Base-by-base conservation (phyloP, 1,139 yeast species). In the Debaryomyces udenii region DNA sequence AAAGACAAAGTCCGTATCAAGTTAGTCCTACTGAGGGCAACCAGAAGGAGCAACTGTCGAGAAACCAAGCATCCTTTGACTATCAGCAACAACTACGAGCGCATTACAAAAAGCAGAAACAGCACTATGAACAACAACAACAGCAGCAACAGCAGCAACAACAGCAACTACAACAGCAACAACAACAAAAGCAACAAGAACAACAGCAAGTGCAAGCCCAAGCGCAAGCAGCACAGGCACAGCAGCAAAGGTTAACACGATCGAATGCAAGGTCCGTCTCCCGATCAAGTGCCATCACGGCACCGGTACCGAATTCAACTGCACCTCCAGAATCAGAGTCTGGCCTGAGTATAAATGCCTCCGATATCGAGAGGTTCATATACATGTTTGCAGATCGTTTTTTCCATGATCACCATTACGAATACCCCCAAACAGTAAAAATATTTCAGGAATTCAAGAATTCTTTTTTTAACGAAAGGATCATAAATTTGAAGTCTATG, bases 391-490 rank as follows among this genome's bases (percentile, higher is more conserved):
- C 78, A 2, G 80, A 74, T 48, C 53, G 67, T 26, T 76, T 76
- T 47, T 76, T 76, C 55, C 66, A 61, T 39, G 70, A 70, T 37
- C 68, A 70, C 52, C 71, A 68, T 42, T 63, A 56, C 45, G 74
- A 71, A 31, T 78, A 76, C 47, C 76, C 77, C 1, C 75, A 76
- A 50, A 74, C 81, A 2, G 62, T 68, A 35, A 71, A 72, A 49
- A 52, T 75, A 3, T 78, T 77, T 49, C 80, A 77, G 40, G 73
- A 70, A 38, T 76, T 78, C 55, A 77, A 77, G 50, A 62, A 61
- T 27, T 66, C 78, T 18, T 78, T 78, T 48, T 68, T 72, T 55
- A 74, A 74, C 45, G 83, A 78, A 52, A 59, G 79, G 46, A 62
- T 73, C 18, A 64, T 66, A 10, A 66, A 62, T 42, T 53, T 63